Conservation (phyloP, 768 basidiomycete species). For the Rhodosporidiobolus sp. region DNA sequence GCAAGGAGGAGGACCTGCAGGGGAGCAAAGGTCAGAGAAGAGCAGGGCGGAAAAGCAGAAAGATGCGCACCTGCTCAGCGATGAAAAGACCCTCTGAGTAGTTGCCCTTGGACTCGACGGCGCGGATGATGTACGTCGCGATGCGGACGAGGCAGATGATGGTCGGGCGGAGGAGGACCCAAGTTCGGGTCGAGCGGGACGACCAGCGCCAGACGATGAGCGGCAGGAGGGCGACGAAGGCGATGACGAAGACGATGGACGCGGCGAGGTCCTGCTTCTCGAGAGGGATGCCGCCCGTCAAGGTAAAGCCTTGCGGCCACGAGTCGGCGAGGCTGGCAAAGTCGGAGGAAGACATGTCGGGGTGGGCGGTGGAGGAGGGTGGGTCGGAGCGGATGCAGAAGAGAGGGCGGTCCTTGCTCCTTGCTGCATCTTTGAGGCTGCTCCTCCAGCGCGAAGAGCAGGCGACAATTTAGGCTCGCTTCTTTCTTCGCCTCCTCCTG, state of each 20-base stretch:
- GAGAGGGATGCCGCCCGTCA: conserved; percentile 28
- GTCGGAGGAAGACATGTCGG: not conserved
- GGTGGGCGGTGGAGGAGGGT: not conserved
- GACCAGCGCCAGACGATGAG: not conserved
- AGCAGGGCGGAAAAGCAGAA: not conserved
- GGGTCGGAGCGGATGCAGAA: no score
- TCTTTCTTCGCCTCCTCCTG: no score
- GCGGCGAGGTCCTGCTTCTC: conserved; percentile 25
- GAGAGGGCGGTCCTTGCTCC: no score
- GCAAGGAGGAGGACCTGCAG: conserved; percentile 12
- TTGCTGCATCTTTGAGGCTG: no score
- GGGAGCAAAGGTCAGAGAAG: not conserved
- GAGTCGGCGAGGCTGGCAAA: not conserved
- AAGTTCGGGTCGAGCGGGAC: not conserved
- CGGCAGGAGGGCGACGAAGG: not conserved
- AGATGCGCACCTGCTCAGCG: conserved; percentile 11
- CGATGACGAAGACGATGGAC: conserved; percentile 28
- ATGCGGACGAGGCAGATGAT: conserved; percentile 9
- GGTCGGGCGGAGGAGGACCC: conserved; percentile 11
- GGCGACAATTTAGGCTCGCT: no score
- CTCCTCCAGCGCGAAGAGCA: no score
- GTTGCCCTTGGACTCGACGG: conserved; percentile 45
- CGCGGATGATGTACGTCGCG: conserved; percentile 19
- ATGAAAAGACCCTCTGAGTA: conserved; percentile 4
- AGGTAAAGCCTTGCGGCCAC: no score